Evolutionary conservation across 163 green algal species (phyloP).

Genomic region (Volvox carteri): DNA sequence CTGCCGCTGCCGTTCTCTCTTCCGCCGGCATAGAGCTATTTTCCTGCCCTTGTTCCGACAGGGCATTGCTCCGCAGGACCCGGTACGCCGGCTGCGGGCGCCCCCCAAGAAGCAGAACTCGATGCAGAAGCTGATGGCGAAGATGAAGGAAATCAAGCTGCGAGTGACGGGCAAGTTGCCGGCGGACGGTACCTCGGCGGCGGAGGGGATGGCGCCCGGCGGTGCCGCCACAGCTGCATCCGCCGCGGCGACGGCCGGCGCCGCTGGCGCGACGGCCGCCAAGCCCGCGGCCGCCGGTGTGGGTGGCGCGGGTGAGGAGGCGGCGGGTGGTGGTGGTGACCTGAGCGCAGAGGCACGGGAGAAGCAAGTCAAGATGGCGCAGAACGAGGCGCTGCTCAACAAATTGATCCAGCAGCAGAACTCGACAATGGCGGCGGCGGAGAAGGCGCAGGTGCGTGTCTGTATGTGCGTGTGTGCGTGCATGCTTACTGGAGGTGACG

Average conservation of each 20-base stretch:
- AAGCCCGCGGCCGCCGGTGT: not conserved
- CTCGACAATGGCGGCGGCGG: conserved; percentile 25
- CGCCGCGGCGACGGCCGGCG: not conserved
- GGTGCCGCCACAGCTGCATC: not conserved
- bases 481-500: too few relatives aligned
- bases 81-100: conserved; percentile 43
- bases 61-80: conserved; percentile 8
- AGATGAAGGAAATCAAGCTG: conserved; percentile 71
- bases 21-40: too few relatives aligned
- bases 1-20: too few relatives aligned
- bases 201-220: not conserved
- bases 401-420: conserved; percentile 58
- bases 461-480: too few relatives aligned
- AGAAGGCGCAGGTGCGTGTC: conserved; percentile 47
- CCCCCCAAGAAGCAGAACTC: conserved; percentile 61
- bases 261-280: not conserved
- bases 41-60: too few relatives aligned
- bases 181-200: not conserved
- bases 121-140: conserved; percentile 69
- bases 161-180: conserved; percentile 57
- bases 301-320: not conserved
- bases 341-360: conserved; percentile 15
- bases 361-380: conserved; percentile 46
- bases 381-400: conserved; percentile 62
- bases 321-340: not conserved